phyloP scores from a whole-genome alignment of 176 grass and related monocot genomes.

The Rhynchospora pubera region DNA sequence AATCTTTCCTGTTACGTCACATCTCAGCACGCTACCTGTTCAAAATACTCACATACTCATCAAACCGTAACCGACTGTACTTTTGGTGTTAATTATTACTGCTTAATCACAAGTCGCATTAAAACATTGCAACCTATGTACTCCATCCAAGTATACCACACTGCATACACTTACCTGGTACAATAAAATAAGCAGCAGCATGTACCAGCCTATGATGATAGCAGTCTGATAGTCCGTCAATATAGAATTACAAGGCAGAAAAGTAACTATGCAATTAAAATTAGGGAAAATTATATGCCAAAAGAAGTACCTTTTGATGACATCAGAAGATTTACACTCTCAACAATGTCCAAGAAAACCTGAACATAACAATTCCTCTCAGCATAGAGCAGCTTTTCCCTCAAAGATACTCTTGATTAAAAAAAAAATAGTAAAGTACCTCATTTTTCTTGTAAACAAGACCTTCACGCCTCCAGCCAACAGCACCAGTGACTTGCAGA shows the following conservation, averaged over 20 bases:
- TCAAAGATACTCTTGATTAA: not conserved
- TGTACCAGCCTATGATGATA: not conserved
- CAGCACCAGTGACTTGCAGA: slow-evolving; percentile 94
- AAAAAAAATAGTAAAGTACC: slow-evolving; percentile 28
- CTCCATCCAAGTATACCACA: not conserved
- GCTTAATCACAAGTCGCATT: not conserved
- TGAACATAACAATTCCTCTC: slow-evolving; percentile 28
- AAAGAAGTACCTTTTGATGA: slow-evolving; percentile 85
- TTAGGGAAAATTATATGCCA: not conserved
- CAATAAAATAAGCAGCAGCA: not conserved
- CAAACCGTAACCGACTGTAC: not conserved
- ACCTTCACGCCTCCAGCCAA: slow-evolving; percentile 98
- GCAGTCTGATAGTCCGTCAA: not conserved
- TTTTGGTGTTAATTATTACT: not conserved
- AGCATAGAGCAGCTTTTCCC: slow-evolving; percentile 8
- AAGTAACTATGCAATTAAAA: not conserved
- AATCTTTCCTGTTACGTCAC: slow-evolving; percentile 96
- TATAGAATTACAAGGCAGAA: not conserved
- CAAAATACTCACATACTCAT: slow-evolving; percentile 13
- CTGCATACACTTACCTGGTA: not conserved
- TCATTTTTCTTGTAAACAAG: slow-evolving; percentile 99
- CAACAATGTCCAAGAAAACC: slow-evolving; percentile 99
- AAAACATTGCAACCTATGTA: not conserved
- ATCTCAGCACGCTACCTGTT: slow-evolving; percentile 93
- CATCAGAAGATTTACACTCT: slow-evolving; percentile 99